Evolutionary conservation across 805 yeast species (phyloP).

Genomic region (Saccharomycopsis fermentans): DNA sequence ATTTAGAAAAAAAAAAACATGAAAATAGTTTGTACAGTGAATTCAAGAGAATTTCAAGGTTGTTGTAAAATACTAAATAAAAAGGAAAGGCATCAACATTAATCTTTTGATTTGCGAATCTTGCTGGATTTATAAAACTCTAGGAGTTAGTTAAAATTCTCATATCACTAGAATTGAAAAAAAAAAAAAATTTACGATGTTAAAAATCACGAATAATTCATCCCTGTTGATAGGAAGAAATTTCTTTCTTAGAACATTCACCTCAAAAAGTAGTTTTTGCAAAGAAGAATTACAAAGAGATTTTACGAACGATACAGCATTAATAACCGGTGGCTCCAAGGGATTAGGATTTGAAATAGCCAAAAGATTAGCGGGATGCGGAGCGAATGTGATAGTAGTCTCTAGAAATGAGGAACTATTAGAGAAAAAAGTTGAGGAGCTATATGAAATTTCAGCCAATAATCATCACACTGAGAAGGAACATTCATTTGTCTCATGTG

Average conservation of each 20-base stretch:
- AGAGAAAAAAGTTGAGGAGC: conserved; percentile 19
- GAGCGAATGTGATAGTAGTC: conserved; percentile 41
- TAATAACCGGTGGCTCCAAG: conserved; percentile 60
- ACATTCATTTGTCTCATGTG: conserved; percentile 29
- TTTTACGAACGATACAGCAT: conserved; percentile 28
- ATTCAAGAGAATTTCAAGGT: no score
- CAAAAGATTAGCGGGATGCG: conserved; percentile 35
- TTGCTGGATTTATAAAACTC: no score
- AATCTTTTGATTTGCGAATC: no score
- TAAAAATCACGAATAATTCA: no score
- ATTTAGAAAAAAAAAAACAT: no score
- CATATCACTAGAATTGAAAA: no score
- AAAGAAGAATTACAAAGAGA: not conserved
- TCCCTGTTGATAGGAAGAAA: not conserved
- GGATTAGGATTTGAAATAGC: conserved; percentile 61
- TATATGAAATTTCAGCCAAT: not conserved
- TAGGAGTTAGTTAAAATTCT: no score
- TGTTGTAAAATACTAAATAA: no score
- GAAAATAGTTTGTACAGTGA: no score
- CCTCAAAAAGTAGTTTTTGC: not conserved
- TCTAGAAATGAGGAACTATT: conserved; percentile 38
- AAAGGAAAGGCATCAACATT: no score
- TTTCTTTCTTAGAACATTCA: not conserved
- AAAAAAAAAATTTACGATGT: no score
- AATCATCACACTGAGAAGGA: conserved; percentile 14